Percentiles rank a stretch among this genome's conserved stretches.
phyloP scores from a whole-genome alignment of 2,329 filamentous ascomycete species.

The Penicillium occitanis region DNA sequence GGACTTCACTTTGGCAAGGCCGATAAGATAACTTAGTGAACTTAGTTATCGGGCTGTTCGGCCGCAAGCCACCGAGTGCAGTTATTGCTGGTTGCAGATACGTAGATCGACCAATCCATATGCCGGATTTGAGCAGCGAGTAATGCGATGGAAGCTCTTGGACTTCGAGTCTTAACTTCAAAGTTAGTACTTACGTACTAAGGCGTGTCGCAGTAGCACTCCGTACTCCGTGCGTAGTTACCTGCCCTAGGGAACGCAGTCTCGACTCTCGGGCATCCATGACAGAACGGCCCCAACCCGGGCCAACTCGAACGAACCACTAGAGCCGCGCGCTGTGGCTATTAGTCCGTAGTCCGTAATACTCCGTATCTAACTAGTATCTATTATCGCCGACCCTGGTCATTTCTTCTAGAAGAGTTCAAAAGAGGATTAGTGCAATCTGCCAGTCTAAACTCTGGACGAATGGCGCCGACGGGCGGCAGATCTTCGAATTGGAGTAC shows the following conservation, averaged over 20 bases:
- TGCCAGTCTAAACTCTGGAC: neutral
- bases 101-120: neutral
- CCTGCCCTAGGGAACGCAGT: neutral
- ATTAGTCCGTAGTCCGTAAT: neutral
- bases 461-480: neutral
- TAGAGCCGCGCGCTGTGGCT: neutral
- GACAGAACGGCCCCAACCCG: neutral
- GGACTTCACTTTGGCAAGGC: neutral
- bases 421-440: neutral
- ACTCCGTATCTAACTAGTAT: neutral
- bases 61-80: neutral
- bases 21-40: neutral
- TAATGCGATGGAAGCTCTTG: neutral
- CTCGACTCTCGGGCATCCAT: neutral
- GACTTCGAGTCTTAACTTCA: neutral
- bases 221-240: constrained; percentile 1
- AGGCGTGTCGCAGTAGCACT: neutral
- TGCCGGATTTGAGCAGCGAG: neutral
- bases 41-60: neutral
- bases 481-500: neutral
- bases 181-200: neutral
- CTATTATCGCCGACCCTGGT: neutral
- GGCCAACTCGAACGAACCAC: neutral
- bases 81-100: neutral
- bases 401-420: neutral